Percentiles rank a stretch among this genome's conserved stretches.
Evolutionary conservation across 2,329 filamentous ascomycete genomes (phyloP).

Genomic region (Exophiala mesophila): DNA sequence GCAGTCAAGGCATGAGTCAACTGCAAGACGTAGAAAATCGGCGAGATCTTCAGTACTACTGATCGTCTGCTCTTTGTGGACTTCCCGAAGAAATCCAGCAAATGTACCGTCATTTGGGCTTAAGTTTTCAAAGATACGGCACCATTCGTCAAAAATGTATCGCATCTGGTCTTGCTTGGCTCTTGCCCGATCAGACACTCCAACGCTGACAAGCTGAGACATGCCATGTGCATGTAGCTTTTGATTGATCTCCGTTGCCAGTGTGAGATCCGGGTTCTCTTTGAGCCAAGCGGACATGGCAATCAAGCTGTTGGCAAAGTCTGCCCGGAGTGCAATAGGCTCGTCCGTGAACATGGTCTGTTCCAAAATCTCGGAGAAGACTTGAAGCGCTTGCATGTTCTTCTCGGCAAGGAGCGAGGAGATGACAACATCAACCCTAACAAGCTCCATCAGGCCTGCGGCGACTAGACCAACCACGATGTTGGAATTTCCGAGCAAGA

Average conservation of each 20-base stretch:
- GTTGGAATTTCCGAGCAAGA: slow-evolving; percentile 58
- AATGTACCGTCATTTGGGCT: slow-evolving; percentile 67
- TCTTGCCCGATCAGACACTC: slow-evolving; percentile 52
- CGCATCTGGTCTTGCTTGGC: slow-evolving; percentile 77
- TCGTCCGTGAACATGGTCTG: slow-evolving; percentile 72
- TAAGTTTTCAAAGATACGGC: slow-evolving; percentile 72
- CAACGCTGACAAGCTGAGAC: slow-evolving; percentile 51
- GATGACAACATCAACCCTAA: slow-evolving; percentile 65
- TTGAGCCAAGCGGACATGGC: slow-evolving; percentile 75
- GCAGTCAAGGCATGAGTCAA: slow-evolving; percentile 72
- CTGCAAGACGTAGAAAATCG: slow-evolving; percentile 71
- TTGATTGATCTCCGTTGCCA: slow-evolving; percentile 66
- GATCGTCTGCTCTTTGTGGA: slow-evolving; percentile 70
- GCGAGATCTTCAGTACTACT: slow-evolving; percentile 70
- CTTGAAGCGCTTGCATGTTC: slow-evolving; percentile 68
- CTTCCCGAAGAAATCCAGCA: slow-evolving; percentile 74
- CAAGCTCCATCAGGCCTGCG: slow-evolving; percentile 56
- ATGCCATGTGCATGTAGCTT: slow-evolving; percentile 55
- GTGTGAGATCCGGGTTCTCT: slow-evolving; percentile 62
- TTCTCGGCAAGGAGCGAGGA: slow-evolving; percentile 67
- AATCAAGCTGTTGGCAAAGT: slow-evolving; percentile 79
- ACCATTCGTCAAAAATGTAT: slow-evolving; percentile 95
- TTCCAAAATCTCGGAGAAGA: slow-evolving; percentile 75
- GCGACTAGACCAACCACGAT: slow-evolving; percentile 58
- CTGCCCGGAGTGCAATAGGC: slow-evolving; percentile 72